Evolutionary conservation across 352 stramenopile species (phyloP).

Genomic region (Phytophthora quininea): DNA sequence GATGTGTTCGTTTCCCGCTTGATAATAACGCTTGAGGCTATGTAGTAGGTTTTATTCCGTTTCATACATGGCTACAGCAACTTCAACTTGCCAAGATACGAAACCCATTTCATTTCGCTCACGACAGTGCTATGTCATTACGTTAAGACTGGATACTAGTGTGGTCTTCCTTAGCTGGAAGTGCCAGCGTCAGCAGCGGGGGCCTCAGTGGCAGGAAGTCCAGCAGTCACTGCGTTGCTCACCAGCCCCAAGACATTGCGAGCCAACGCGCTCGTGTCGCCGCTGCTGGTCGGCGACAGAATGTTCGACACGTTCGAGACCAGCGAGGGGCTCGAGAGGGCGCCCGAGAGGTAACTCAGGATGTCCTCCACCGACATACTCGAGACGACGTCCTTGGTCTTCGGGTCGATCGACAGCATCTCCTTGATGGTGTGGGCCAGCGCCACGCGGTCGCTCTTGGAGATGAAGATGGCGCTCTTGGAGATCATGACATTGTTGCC

Average conservation of each 20-base stretch:
- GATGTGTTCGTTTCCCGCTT: conserved; percentile 1
- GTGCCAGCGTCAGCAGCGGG: not conserved
- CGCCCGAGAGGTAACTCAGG: conserved; percentile 2
- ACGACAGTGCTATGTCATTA: too few relatives aligned
- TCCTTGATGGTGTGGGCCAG: conserved; percentile 23
- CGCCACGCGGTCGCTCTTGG: conserved; percentile 13
- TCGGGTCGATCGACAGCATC: conserved; percentile 10
- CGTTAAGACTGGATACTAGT: too few relatives aligned
- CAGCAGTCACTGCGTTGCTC: not conserved
- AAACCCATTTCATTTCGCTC: too few relatives aligned
- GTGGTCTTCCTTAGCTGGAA: not conserved
- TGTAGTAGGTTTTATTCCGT: too few relatives aligned
- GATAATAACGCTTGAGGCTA: too few relatives aligned
- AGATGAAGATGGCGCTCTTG: conserved; percentile 18
- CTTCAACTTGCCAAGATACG: not conserved
- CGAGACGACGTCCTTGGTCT: not conserved
- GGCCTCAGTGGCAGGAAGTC: not conserved
- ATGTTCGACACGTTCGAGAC: conserved; percentile 12
- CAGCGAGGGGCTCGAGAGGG: conserved; percentile 4
- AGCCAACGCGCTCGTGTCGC: conserved; percentile 13
- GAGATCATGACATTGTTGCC: conserved; percentile 23
- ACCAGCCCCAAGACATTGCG: conserved; percentile 11
- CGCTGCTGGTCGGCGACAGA: conserved; percentile 13
- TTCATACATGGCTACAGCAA: conserved; percentile 16
- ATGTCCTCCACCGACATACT: conserved; percentile 10